Base-by-base conservation (phyloP, 805 yeast species). In the Candida loeiensis region DNA sequence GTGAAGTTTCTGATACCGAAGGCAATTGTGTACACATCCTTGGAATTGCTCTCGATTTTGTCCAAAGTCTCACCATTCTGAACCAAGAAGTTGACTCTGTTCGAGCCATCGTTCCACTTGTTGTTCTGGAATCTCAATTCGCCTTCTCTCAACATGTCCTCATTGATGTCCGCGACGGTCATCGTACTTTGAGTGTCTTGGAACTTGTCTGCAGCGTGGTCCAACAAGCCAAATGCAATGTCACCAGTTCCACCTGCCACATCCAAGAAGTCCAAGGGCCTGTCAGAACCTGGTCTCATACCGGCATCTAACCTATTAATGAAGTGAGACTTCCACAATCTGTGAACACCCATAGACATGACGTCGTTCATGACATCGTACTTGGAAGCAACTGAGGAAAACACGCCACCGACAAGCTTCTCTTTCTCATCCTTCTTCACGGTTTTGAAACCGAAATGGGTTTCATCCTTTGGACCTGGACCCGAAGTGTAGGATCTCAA, bases 221-320 rank as follows among this genome's bases (percentile, higher is more conserved):
- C 96, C 46, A 93, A 71, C 47, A 93, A 74, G 2, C 99, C 95
- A 64, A 88, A 88, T 1, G 99, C 99, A 63, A 93, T 91, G 58
- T 93, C 99, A 34, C 99, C 99, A 8, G 98, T 88, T 17, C 99
- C 99, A 44, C 99, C 99, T 19, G 99, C 99, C 42, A 93, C 98
- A 63, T 93, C 99, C 47, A 93, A 73, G 56, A 93, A 91, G 43
- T 81, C 78, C 53, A 93, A 69, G 3, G 96, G 96, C 48, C 82
- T 77, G 11, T 68, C 60, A 11, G 79, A 76, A 34, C 91, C 95
- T 4, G 95, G 91, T 56, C 98, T 77, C 70, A 79, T 80, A 24
- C 99, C 99, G 32, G 97, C 95, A 58, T 93, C 96, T 41, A 93
- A 69, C 49, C 86, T 79, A 51, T 80, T 74, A 54, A 93, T 89